phyloP scores from a whole-genome alignment of 495 filamentous ascomycete species.

The Geoglossum glabrum region DNA sequence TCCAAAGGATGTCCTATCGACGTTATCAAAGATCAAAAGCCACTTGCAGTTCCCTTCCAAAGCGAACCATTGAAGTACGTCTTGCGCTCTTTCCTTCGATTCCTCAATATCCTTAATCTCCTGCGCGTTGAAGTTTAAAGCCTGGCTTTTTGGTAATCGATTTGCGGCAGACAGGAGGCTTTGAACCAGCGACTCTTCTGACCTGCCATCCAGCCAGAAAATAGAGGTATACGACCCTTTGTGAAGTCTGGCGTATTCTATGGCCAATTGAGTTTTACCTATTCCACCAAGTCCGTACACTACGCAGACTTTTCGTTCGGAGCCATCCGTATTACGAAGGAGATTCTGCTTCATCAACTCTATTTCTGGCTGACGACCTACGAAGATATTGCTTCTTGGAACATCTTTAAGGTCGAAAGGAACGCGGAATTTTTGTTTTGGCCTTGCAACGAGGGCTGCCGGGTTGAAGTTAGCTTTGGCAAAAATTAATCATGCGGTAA shows the following conservation, averaged over 20 bases:
- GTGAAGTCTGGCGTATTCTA: background rate
- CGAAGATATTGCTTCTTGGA: background rate
- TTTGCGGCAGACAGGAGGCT: background rate
- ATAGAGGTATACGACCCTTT: background rate
- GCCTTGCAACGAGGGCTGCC: background rate
- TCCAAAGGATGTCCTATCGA: background rate
- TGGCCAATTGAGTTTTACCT: background rate
- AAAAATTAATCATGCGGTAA: too few species aligned
- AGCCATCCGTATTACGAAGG: background rate
- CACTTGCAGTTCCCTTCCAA: constrained; percentile 2
- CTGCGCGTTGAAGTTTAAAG: background rate
- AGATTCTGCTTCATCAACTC: background rate
- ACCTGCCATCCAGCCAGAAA: background rate
- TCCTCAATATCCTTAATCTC: background rate
- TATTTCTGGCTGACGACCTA: background rate
- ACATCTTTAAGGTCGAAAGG: background rate
- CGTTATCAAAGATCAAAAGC: constrained; percentile 8
- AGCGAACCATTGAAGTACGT: background rate
- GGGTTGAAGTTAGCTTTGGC: too few species aligned
- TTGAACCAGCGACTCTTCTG: background rate
- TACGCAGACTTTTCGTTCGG: background rate
- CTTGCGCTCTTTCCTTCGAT: background rate
- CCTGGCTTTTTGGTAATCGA: background rate
- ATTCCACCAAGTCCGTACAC: background rate
- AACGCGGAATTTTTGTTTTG: background rate